Conservation (phyloP, 192 early-diverging fungal genomes). For the Coemansia brasiliensis region DNA sequence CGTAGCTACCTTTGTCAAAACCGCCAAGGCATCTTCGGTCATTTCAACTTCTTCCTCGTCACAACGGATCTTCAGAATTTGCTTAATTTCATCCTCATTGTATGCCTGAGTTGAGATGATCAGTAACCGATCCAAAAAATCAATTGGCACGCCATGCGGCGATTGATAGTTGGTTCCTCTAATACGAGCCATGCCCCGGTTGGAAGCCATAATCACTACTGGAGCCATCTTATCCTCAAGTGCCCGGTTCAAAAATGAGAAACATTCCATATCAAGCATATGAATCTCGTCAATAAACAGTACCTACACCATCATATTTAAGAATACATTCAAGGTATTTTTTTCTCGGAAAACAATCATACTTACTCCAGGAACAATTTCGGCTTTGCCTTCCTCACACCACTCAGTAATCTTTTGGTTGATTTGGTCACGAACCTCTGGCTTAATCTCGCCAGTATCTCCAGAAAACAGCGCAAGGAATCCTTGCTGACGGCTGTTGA, state of each 20-base stretch:
- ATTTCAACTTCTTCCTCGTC: slow-evolving; percentile 94
- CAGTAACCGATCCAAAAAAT: slow-evolving; percentile 91
- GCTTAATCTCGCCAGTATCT: slow-evolving; percentile 97
- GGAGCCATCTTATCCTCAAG: slow-evolving; percentile 96
- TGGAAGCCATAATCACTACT: slow-evolving; percentile 98
- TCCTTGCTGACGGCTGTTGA: slow-evolving; percentile 95
- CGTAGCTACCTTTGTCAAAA: slow-evolving; percentile 86
- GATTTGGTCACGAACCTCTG: slow-evolving; percentile 96
- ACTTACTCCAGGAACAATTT: slow-evolving; percentile 90
- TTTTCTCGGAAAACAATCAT: too few relatives aligned
- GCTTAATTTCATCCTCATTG: slow-evolving; percentile 76
- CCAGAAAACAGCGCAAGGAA: slow-evolving; percentile 97
- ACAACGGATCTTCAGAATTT: slow-evolving; percentile 88
- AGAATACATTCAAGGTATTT: not conserved
- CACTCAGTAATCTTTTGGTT: slow-evolving; percentile 95
- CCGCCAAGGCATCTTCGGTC: slow-evolving; percentile 79
- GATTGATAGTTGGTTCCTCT: slow-evolving; percentile 95
- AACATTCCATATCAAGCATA: slow-evolving; percentile 99
- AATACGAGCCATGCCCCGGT: slow-evolving; percentile 93
- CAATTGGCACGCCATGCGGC: slow-evolving; percentile 96
- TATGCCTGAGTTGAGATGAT: slow-evolving; percentile 94
- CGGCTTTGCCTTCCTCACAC: slow-evolving; percentile 98
- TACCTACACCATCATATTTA: slow-evolving; percentile 31
- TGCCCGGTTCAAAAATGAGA: slow-evolving; percentile 97
- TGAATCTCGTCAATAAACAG: slow-evolving; percentile 99